Evolutionary conservation across 805 yeast species (phyloP).

Genomic region (Jamesozyma spencerorum): DNA sequence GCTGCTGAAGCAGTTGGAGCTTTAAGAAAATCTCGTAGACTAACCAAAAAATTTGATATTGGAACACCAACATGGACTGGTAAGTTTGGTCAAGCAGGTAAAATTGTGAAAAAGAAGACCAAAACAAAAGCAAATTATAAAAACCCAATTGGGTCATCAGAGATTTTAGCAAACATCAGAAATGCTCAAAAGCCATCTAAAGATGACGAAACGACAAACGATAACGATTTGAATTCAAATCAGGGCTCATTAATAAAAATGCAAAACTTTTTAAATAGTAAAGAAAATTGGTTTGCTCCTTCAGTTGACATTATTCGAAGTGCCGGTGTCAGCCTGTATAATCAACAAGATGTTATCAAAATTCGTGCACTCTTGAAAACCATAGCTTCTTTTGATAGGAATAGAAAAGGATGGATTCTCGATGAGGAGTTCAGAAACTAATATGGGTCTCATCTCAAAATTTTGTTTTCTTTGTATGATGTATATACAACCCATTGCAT

Average conservation of each 20-base stretch:
- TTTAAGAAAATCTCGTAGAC: slow-evolving; percentile 44
- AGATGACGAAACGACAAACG: slow-evolving; percentile 11
- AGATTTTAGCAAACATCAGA: slow-evolving; percentile 20
- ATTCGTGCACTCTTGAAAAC: slow-evolving; percentile 60
- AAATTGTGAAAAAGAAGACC: slow-evolving; percentile 25
- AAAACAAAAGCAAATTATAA: neutral
- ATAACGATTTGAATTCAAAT: neutral
- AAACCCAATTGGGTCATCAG: slow-evolving; percentile 13
- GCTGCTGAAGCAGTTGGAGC: slow-evolving; percentile 47
- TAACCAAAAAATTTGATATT: slow-evolving; percentile 36
- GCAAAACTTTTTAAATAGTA: slow-evolving; percentile 31
- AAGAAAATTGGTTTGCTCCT: slow-evolving; percentile 35
- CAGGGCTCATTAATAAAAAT: slow-evolving; percentile 21
- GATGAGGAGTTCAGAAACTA: slow-evolving; percentile 42
- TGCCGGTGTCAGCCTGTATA: slow-evolving; percentile 33
- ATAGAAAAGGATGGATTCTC: slow-evolving; percentile 53
- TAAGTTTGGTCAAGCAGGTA: slow-evolving; percentile 76
- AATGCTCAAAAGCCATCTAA: slow-evolving; percentile 13
- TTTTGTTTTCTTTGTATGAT: too few species aligned
- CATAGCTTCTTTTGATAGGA: slow-evolving; percentile 60
- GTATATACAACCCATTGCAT: too few species aligned
- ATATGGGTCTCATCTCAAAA: too few species aligned
- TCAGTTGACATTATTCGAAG: slow-evolving; percentile 40
- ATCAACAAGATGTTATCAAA: slow-evolving; percentile 47
- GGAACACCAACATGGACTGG: slow-evolving; percentile 98